A percentile compares a stretch with the other conserved stretches of the same genome.
These are phyloP conservation scores for Cyclotella distinguenda DNA, from an alignment of 108 stramenopile genomes.

Conservation along the genomic window DNA sequence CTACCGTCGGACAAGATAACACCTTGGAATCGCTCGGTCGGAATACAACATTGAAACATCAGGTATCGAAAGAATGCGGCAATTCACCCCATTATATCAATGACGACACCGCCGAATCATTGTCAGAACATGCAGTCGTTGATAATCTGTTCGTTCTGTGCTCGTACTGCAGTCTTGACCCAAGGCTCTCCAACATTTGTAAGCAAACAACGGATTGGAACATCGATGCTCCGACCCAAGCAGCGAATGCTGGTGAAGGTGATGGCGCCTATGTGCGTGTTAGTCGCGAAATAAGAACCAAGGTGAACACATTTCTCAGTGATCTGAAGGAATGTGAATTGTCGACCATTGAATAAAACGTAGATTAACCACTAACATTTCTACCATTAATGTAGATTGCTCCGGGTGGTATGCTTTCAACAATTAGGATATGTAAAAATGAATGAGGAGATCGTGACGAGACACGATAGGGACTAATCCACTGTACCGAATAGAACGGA, in stretches of 20 bases:
- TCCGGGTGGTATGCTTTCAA: no score
- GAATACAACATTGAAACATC: no score
- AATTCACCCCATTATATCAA: no score
- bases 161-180: conserved; percentile 35
- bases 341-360: not conserved
- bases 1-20: no score
- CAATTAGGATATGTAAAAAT: no score
- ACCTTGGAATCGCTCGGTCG: no score
- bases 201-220: conserved; percentile 47
- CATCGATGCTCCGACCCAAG: conserved; percentile 43
- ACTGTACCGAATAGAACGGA: no score
- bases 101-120: not conserved
- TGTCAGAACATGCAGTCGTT: conserved; percentile 9
- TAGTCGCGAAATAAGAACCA: conserved; percentile 36
- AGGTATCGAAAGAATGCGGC: no score
- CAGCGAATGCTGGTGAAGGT: conserved; percentile 39
- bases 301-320: conserved; percentile 25
- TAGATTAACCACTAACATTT: no score
- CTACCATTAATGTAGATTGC: no score
- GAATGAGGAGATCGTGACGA: no score
- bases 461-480: no score
- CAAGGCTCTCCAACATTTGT: conserved; percentile 19
- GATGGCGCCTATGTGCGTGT: conserved; percentile 47
- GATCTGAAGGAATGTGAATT: conserved; percentile 8
- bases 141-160: conserved; percentile 53